These are phyloP conservation scores for Coemansia sp. DNA, from an alignment of 192 early-diverging fungal species.

Conservation along the genomic window DNA sequence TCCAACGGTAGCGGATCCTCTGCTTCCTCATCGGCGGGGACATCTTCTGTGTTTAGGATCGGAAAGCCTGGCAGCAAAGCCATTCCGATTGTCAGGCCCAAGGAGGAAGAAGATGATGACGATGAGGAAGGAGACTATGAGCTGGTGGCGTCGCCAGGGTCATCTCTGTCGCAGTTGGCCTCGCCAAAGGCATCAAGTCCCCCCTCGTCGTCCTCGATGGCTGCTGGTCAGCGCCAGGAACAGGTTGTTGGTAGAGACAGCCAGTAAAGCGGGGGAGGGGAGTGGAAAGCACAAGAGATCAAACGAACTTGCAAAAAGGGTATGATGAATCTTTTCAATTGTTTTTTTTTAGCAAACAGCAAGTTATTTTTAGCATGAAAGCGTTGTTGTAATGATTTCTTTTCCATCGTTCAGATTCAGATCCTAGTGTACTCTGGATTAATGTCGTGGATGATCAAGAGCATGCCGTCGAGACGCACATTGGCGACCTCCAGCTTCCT, in stretches of 20 bases:
- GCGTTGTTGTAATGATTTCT: background rate
- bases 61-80: constrained; percentile 49
- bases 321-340: too few relatives aligned
- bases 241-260: background rate
- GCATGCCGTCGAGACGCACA: constrained; percentile 46
- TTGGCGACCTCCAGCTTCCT: constrained; percentile 53
- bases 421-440: constrained; percentile 12
- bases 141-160: background rate
- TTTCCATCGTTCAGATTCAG: background rate
- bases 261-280: background rate
- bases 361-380: too few relatives aligned
- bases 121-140: background rate
- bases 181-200: background rate
- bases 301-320: too few relatives aligned
- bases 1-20: background rate
- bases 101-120: constrained; percentile 19
- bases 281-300: too few relatives aligned
- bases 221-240: constrained; percentile 2
- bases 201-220: background rate
- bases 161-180: background rate
- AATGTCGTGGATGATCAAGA: constrained; percentile 45
- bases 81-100: constrained; percentile 50
- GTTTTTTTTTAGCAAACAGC: too few relatives aligned
- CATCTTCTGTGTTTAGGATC: constrained; percentile 40
- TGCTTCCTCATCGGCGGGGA: constrained; percentile 11